phyloP scores from a whole-genome alignment of 768 basidiomycete species.

The Lactarius tabidus region DNA sequence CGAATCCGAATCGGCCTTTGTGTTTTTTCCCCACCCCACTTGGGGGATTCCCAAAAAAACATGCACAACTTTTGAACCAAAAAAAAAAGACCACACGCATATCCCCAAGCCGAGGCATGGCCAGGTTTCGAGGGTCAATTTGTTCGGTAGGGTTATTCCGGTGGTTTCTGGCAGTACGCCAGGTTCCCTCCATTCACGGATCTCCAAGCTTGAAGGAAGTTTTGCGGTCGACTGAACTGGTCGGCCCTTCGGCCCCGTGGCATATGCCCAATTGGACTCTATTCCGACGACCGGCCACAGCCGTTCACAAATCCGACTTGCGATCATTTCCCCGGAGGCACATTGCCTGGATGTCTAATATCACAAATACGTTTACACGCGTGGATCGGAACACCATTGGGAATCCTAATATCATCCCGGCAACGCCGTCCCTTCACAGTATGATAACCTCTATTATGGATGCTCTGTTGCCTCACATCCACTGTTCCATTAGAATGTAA shows the following conservation, averaged over 20 bases:
- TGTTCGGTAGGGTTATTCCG: not conserved
- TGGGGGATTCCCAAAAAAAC: not conserved
- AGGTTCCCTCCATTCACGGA: not conserved
- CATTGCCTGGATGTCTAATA: constrained; percentile 41
- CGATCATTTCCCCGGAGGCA: constrained; percentile 37
- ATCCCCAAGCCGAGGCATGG: not conserved
- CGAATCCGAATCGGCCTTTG: not conserved
- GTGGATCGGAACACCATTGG: not conserved
- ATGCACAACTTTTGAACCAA: not conserved
- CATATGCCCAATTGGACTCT: constrained; percentile 27
- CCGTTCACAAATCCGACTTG: constrained; percentile 51
- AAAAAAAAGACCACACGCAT: too few relatives aligned
- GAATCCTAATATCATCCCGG: not conserved
- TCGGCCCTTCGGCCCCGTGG: constrained; percentile 25
- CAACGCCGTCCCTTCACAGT: constrained; percentile 25
- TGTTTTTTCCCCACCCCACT: not conserved
- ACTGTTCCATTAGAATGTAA: constrained; percentile 25
- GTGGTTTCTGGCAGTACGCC: not conserved
- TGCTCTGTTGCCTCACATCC: constrained; percentile 10
- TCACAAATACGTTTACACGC: constrained; percentile 29
- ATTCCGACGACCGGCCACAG: constrained; percentile 30
- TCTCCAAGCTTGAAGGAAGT: not conserved
- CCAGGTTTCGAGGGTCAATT: not conserved
- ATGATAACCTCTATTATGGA: not conserved
- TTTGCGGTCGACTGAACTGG: constrained; percentile 22